phyloP scores from a whole-genome alignment of 2,329 filamentous ascomycete genomes.

The Colletotrichum sansevieriae region DNA sequence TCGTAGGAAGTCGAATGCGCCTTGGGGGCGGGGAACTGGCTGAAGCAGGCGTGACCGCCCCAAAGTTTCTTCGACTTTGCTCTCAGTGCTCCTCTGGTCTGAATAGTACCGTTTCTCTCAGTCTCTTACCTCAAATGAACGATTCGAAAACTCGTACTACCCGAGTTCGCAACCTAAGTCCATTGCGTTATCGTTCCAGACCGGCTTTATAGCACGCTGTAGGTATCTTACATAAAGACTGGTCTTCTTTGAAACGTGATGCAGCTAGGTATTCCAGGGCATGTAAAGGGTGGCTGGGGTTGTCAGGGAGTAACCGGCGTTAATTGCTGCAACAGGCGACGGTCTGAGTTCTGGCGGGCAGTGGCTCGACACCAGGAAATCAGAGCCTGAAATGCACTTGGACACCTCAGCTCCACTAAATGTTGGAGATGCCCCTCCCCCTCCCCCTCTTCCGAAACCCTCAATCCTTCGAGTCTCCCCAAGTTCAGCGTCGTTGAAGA shows the following conservation, averaged over 20 bases:
- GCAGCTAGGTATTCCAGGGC: background rate
- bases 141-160: background rate
- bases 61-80: background rate
- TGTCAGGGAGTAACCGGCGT: slow-evolving; percentile 23
- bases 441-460: slow-evolving; percentile 26
- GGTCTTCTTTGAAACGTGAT: background rate
- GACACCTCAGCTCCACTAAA: slow-evolving; percentile 11
- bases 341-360: background rate
- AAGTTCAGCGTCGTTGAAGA: slow-evolving; percentile 7
- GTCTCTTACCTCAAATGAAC: slow-evolving; percentile 15
- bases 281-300: background rate
- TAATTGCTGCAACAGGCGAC: slow-evolving; percentile 26
- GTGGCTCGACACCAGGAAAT: slow-evolving; percentile 7
- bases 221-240: no score
- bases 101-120: background rate
- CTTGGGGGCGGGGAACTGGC: slow-evolving; percentile 33
- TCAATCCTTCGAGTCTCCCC: slow-evolving; percentile 27
- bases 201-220: no score
- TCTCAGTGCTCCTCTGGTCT: background rate
- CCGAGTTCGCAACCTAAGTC: no score
- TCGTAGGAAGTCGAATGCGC: background rate
- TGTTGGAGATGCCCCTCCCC: slow-evolving; percentile 24
- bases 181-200: no score
- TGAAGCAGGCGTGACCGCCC: slow-evolving; percentile 4
- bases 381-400: background rate